Conservation (phyloP, 148 eudicot species). For the Nyssa sinensis region DNA sequence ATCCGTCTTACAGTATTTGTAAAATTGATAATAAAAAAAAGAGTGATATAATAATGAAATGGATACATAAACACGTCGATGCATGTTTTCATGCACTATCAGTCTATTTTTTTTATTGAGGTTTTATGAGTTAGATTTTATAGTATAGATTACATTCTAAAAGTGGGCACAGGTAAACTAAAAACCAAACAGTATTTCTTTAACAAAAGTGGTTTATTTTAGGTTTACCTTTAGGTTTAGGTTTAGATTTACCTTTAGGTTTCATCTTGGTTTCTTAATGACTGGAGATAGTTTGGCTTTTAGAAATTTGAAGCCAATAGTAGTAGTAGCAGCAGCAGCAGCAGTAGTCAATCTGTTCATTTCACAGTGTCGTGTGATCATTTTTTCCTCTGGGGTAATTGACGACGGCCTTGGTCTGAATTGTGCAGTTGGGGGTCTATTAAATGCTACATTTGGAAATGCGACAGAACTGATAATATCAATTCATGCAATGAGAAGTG, state of each 20-base stretch:
- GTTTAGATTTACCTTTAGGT: too few relatives aligned
- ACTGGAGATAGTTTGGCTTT: not conserved
- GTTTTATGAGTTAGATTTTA: too few relatives aligned
- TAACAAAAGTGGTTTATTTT: not conserved
- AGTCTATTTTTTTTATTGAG: too few relatives aligned
- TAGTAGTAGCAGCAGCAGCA: not conserved
- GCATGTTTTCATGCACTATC: too few relatives aligned
- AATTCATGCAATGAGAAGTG: slow-evolving; percentile 33
- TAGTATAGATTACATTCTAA: not conserved
- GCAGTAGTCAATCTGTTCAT: not conserved
- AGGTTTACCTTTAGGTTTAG: too few relatives aligned
- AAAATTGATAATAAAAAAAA: too few relatives aligned
- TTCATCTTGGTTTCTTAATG: too few relatives aligned
- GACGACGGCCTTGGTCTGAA: slow-evolving; percentile 10
- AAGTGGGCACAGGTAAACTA: not conserved
- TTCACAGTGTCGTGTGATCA: not conserved
- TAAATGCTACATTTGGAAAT: slow-evolving; percentile 51
- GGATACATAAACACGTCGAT: too few relatives aligned
- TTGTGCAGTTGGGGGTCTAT: slow-evolving; percentile 41
- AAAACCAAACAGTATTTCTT: not conserved
- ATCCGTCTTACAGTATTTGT: too few relatives aligned
- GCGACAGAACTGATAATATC: slow-evolving; percentile 48
- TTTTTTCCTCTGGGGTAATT: slow-evolving; percentile 2
- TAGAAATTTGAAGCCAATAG: not conserved
- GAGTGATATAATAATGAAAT: too few relatives aligned